Percentiles rank a stretch among this genome's conserved stretches.
These are phyloP conservation scores for Globisporangium polare DNA, from an alignment of 352 stramenopile species.

Conservation along the genomic window DNA sequence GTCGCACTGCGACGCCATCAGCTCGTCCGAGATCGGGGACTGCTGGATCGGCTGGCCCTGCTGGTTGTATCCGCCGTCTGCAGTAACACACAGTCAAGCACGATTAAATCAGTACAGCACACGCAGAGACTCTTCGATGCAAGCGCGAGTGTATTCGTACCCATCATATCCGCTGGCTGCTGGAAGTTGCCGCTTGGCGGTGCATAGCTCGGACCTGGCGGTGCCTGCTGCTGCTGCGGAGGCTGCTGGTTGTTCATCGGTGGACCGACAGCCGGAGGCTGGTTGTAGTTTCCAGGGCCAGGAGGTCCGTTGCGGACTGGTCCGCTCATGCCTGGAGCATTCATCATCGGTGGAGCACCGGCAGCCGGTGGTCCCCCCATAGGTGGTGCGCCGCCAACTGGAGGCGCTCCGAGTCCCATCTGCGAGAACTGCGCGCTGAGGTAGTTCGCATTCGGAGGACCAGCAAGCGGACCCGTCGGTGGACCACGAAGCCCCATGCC, in stretches of 20 bases:
- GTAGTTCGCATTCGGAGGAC: slow-evolving; percentile 20
- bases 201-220: slow-evolving; percentile 22
- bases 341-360: slow-evolving; percentile 21
- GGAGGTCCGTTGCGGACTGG: slow-evolving; percentile 14
- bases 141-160: slow-evolving; percentile 26
- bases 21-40: slow-evolving; percentile 56
- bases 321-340: slow-evolving; percentile 1
- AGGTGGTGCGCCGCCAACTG: slow-evolving; percentile 14
- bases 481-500: slow-evolving; percentile 15
- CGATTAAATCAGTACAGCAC: neutral
- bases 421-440: slow-evolving; percentile 62
- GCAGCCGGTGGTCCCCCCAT: slow-evolving; percentile 32
- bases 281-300: slow-evolving; percentile 10
- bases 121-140: neutral
- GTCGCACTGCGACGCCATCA: slow-evolving; percentile 72
- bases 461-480: slow-evolving; percentile 12
- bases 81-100: slow-evolving; percentile 4
- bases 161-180: slow-evolving; percentile 72
- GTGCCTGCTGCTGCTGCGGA: slow-evolving; percentile 24
- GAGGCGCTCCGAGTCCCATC: slow-evolving; percentile 55
- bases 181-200: slow-evolving; percentile 80
- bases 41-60: slow-evolving; percentile 46
- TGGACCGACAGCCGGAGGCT: neutral
- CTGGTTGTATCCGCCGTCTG: slow-evolving; percentile 54
- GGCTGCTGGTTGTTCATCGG: slow-evolving; percentile 27